These are phyloP conservation scores for Ophiostoma montium DNA, from an alignment of 2,329 filamentous ascomycete species.

Conservation along the genomic window DNA sequence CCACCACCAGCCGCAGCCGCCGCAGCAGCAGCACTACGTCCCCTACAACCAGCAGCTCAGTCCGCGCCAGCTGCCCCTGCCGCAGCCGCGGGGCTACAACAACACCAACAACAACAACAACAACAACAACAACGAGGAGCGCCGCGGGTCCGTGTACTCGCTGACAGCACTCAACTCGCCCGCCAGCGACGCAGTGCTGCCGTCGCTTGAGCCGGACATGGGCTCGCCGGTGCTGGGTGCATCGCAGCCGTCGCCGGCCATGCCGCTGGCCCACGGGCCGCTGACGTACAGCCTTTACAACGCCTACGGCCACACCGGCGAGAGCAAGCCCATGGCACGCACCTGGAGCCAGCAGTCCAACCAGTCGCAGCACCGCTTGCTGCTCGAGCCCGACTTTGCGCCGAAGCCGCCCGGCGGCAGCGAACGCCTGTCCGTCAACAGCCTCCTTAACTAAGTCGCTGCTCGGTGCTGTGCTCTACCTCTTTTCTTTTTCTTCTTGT, in stretches of 20 bases:
- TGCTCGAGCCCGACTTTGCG: background rate
- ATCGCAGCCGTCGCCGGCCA: background rate
- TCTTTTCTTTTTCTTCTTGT: background rate
- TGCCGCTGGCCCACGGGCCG: background rate
- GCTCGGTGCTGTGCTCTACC: background rate
- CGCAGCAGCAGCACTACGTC: background rate
- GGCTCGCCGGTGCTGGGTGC: constrained; percentile 27
- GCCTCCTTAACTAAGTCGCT: background rate
- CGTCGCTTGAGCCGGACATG: constrained; percentile 57
- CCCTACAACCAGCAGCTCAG: background rate
- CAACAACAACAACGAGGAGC: background rate
- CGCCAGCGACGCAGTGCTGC: constrained; percentile 43
- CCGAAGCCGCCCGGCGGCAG: background rate
- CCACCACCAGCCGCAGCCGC: background rate
- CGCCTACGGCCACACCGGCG: background rate
- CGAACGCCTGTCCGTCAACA: background rate
- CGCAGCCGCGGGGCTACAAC: background rate
- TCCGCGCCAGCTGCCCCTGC: background rate
- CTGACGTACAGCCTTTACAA: background rate
- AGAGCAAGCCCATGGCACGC: background rate
- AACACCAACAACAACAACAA: too few relatives aligned
- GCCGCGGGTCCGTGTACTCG: background rate
- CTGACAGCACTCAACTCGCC: constrained; percentile 27
- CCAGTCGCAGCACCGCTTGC: background rate
- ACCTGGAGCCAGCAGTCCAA: background rate